Evolutionary conservation across 305 asterid genomes (phyloP).

Genomic region (Plantago coronopus): DNA sequence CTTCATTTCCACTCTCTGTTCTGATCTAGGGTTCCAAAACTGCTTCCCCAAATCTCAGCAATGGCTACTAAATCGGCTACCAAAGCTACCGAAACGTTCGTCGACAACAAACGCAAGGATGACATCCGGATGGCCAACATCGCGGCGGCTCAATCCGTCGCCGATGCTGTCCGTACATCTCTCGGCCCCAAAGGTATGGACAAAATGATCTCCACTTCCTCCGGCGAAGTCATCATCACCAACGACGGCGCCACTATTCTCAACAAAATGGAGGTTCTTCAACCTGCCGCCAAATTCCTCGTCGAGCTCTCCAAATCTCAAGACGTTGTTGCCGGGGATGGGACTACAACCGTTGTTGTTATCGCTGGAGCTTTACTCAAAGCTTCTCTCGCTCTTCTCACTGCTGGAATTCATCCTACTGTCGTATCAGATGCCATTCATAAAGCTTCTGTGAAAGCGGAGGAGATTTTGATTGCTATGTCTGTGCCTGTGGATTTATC

Average conservation of each 20-base stretch:
- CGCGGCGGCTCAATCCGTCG: constrained; percentile 80
- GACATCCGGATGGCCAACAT: constrained; percentile 89
- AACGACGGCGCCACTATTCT: constrained; percentile 93
- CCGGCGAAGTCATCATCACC: constrained; percentile 93
- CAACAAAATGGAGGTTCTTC: constrained; percentile 94
- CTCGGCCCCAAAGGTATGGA: constrained; percentile 98
- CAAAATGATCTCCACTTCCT: constrained; percentile 87
- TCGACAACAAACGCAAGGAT: constrained; percentile 94
- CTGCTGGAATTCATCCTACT: constrained; percentile 81
- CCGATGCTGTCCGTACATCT: constrained; percentile 87
- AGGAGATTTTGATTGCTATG: constrained; percentile 82
- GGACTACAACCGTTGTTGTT: constrained; percentile 95
- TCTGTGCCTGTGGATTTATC: constrained; percentile 84
- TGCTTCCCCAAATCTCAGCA: constrained; percentile 16
- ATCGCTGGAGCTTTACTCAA: constrained; percentile 78
- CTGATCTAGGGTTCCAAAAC: constrained; percentile 35
- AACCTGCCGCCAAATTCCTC: constrained; percentile 95
- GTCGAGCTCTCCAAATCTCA: constrained; percentile 95
- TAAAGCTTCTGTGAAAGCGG: constrained; percentile 69
- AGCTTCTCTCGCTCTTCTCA: constrained; percentile 55
- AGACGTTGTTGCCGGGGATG: constrained; percentile 93
- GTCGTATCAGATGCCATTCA: constrained; percentile 78
- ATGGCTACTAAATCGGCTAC: constrained; percentile 70
- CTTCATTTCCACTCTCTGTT: not conserved
- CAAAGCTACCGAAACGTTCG: constrained; percentile 65